phyloP scores from a whole-genome alignment of 805 yeast species.

The Nakazawaea pomicola region DNA sequence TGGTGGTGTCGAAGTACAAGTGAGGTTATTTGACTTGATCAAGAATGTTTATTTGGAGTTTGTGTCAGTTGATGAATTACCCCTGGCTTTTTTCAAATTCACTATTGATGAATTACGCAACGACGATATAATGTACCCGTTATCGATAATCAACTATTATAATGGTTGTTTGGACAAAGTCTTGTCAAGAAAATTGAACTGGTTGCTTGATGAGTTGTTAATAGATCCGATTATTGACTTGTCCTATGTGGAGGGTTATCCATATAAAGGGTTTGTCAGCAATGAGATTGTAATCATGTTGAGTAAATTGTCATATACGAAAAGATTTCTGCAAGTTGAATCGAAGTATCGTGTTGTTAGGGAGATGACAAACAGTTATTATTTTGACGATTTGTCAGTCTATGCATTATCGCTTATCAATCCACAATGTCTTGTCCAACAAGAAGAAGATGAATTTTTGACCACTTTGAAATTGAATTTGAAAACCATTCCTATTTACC shows the following conservation, averaged over 20 bases:
- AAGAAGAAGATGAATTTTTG: background rate
- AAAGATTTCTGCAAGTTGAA: constrained; percentile 2
- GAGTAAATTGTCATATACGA: constrained; percentile 3
- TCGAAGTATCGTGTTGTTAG: background rate
- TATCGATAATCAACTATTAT: constrained; percentile 2
- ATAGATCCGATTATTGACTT: background rate
- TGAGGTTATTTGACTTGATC: constrained; percentile 7
- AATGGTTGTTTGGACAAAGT: background rate
- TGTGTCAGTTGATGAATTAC: background rate
- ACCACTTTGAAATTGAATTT: background rate
- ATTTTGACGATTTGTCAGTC: background rate
- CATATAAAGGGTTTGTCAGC: background rate
- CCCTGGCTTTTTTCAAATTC: background rate
- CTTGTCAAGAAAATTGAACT: background rate
- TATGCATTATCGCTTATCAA: constrained; percentile 1
- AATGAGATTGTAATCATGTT: constrained; percentile 3
- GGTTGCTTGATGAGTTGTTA: background rate
- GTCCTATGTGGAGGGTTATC: background rate
- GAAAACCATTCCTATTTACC: constrained; percentile 3
- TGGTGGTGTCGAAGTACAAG: background rate
- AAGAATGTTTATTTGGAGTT: constrained; percentile 4
- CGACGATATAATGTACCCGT: constrained; percentile 6
- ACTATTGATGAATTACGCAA: background rate
- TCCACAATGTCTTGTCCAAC: background rate
- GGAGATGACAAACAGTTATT: background rate